A percentile compares a stretch with the other conserved stretches of the same genome.
Evolutionary conservation across 257 asterid genomes (phyloP).

Genomic region (Plantago major): DNA sequence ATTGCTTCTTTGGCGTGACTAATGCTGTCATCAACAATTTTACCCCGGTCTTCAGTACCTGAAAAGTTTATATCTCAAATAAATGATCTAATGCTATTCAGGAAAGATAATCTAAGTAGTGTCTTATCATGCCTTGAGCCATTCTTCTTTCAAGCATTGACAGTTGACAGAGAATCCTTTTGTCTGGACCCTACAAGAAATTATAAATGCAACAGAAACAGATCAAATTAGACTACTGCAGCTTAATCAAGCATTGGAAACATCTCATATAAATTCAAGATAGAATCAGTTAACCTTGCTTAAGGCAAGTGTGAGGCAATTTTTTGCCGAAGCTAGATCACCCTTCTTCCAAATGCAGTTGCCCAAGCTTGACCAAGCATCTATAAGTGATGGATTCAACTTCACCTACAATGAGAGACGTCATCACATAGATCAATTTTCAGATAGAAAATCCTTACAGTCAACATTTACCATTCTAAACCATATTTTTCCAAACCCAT

Average conservation of each 20-base stretch:
- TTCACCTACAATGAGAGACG: slow-evolving; percentile 49
- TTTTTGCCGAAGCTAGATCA: slow-evolving; percentile 73
- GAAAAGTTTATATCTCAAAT: slow-evolving; percentile 31
- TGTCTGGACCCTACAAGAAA: slow-evolving; percentile 62
- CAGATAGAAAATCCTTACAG: too few relatives aligned
- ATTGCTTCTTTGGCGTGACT: slow-evolving; percentile 86
- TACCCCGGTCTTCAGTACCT: slow-evolving; percentile 73
- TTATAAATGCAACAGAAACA: not conserved
- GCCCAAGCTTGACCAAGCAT: slow-evolving; percentile 92
- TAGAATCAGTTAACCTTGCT: slow-evolving; percentile 56
- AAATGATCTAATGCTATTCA: slow-evolving; percentile 15
- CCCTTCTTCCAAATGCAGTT: slow-evolving; percentile 98
- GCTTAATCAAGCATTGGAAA: slow-evolving; percentile 10
- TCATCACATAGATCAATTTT: slow-evolving; percentile 6
- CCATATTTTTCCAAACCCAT: too few relatives aligned
- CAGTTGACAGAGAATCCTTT: slow-evolving; percentile 79
- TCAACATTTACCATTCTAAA: not conserved
- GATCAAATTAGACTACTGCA: not conserved
- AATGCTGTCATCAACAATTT: slow-evolving; percentile 77
- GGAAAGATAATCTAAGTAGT: slow-evolving; percentile 12
- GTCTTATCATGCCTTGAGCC: slow-evolving; percentile 67
- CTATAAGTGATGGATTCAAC: slow-evolving; percentile 82
- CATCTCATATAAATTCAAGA: slow-evolving; percentile 14
- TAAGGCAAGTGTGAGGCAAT: slow-evolving; percentile 75
- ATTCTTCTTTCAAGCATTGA: slow-evolving; percentile 94